Conservation (phyloP, 768 basidiomycete genomes). For the Mycena epipterygia region DNA sequence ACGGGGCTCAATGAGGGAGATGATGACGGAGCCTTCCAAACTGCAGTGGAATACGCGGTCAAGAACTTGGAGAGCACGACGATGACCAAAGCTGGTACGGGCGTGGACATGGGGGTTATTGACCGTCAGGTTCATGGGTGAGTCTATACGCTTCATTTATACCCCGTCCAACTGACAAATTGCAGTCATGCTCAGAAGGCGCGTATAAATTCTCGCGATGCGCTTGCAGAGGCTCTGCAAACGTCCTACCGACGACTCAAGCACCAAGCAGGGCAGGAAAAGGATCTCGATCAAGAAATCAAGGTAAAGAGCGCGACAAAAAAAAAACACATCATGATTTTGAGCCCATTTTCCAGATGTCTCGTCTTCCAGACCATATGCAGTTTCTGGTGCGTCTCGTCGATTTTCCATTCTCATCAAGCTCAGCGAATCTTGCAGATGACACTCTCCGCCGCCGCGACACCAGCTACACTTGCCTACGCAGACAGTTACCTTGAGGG, state of each 20-base stretch:
- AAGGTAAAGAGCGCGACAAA: conserved; percentile 65
- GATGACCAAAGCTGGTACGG: conserved; percentile 66
- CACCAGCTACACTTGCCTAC: conserved; percentile 59
- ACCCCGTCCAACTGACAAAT: conserved; percentile 24
- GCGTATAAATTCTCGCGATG: conserved; percentile 74
- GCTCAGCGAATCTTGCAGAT: conserved; percentile 56
- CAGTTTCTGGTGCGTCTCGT: conserved; percentile 72
- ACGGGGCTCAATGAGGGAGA: conserved; percentile 66
- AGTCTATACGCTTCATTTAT: conserved; percentile 35
- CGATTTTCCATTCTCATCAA: not conserved
- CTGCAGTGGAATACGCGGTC: conserved; percentile 67
- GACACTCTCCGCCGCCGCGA: conserved; percentile 68
- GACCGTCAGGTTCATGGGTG: conserved; percentile 74
- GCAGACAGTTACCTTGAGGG: conserved; percentile 68
- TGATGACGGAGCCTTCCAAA: conserved; percentile 55
- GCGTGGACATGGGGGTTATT: conserved; percentile 67
- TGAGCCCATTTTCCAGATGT: conserved; percentile 52
- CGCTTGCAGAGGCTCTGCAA: conserved; percentile 71
- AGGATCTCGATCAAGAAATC: conserved; percentile 76
- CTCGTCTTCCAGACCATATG: conserved; percentile 78
- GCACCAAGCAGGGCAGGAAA: conserved; percentile 58
- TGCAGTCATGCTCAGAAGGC: conserved; percentile 75
- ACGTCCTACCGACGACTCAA: conserved; percentile 67
- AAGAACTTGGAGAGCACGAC: conserved; percentile 71
- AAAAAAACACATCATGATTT: not conserved